Base-by-base conservation (phyloP, 2,329 filamentous ascomycete species). In the Tolypocladium guangdongense region DNA sequence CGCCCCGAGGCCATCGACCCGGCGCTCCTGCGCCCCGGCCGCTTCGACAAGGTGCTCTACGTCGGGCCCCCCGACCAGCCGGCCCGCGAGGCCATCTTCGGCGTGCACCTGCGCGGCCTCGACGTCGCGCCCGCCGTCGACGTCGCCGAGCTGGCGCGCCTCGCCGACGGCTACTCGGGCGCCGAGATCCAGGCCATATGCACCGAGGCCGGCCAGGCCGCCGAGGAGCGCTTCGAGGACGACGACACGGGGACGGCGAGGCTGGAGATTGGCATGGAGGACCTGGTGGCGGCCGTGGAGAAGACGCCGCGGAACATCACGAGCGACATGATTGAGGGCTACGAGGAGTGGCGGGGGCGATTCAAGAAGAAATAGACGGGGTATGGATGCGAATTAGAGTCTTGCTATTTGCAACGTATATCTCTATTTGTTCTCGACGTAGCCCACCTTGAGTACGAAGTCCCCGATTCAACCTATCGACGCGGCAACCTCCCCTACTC, bases 41-140 rank as follows among this genome's bases (percentile, higher is more conserved):
- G 92, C 32, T 88, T 97, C 67, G 90, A 95, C 63, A 81, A 86
- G 59, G 78, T 90, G 36, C 80, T 96, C 47, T 96, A 95, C 66
- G 88, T 96, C 45, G 87, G 88, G 0, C 87, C 89, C 4, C 92
- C 92, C 0, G 84, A 89, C 63, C 71, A 78, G 47, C 73, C 80
- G 8, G 90, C 90, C 0, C 79, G 92, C 10, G 81, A 79, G 63
- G 86, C 90, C 58, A 92, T 97, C 52, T 78, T 96, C 53, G 69
- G 74, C 18, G 84, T 89, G 51, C 83, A 86, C 64, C 79, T 84
- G 1, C 73, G 74, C 32, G 81, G 78, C 53, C 78, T 87, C 51
- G 73, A 78, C 24, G 72, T 90, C 48, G 68, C 70, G 1, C 64
- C 72, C 0, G 85, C 88, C 52, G 80, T 95, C 16, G 81, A 90